Evolutionary conservation across 805 yeast genomes (phyloP).

Genomic region (Lipomyces sp.): DNA sequence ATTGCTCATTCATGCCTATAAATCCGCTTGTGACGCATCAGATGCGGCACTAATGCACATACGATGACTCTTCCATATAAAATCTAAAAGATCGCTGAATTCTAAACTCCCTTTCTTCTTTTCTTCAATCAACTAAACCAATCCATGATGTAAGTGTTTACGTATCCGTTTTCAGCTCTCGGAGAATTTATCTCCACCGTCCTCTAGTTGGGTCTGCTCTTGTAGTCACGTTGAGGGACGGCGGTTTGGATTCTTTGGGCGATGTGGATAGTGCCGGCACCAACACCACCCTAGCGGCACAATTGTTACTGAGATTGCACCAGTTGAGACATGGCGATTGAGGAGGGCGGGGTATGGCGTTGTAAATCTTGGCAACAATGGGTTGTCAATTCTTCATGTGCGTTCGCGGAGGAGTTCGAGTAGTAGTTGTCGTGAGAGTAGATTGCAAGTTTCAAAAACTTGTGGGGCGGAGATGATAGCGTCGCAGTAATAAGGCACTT

Average conservation of each 20-base stretch:
- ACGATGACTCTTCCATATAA: neutral
- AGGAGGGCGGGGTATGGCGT: neutral
- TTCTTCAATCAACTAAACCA: conserved; percentile 39
- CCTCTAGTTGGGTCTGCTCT: neutral
- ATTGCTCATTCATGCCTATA: neutral
- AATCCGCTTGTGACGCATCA: neutral
- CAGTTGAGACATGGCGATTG: neutral
- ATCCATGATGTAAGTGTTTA: conserved; percentile 39
- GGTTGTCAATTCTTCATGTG: neutral
- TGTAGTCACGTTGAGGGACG: neutral
- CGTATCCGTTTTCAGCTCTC: conserved; percentile 39
- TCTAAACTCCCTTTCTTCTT: conserved; percentile 12
- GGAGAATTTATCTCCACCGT: conserved; percentile 10
- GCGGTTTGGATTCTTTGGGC: conserved; percentile 30
- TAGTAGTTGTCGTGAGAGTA: neutral
- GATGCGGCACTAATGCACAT: neutral
- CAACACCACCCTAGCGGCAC: conserved; percentile 38
- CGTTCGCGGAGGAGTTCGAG: too few relatives aligned
- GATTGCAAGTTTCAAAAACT: too few relatives aligned
- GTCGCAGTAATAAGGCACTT: too few relatives aligned
- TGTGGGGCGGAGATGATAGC: too few relatives aligned
- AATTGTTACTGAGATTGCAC: conserved; percentile 37
- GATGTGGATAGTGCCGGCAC: conserved; percentile 40
- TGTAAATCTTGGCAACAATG: neutral
- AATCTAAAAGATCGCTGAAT: neutral